Conservation (phyloP, 1,284 basidiomycete genomes). For the Cystobasidium slooffiae region DNA sequence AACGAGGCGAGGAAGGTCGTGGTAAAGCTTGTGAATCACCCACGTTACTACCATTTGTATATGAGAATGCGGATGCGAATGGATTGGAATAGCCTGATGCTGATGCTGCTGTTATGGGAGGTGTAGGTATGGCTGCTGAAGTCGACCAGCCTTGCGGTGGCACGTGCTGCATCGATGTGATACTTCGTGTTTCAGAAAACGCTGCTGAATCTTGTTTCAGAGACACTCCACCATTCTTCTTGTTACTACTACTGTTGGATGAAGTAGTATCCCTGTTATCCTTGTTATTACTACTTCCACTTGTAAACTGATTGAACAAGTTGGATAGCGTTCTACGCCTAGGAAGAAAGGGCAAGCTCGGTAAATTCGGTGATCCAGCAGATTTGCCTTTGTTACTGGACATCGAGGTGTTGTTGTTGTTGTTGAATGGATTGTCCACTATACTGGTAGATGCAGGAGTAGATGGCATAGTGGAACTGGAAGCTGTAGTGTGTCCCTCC, state of each 20-base stretch:
- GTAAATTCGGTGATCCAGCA: conserved; percentile 1
- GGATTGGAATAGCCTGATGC: conserved; percentile 19
- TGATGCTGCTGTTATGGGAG: background rate
- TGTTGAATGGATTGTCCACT: background rate
- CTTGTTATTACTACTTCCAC: conserved; percentile 2
- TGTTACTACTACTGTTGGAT: background rate
- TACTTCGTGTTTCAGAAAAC: background rate
- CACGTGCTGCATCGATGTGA: conserved; percentile 5
- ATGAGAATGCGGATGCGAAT: conserved; percentile 27
- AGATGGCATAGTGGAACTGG: background rate
- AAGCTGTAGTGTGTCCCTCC: background rate
- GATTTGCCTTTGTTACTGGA: background rate
- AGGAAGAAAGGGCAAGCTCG: conserved; percentile 17
- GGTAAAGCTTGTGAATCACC: background rate
- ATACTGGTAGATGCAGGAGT: background rate
- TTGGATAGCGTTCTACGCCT: conserved; percentile 26
- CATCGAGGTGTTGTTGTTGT: background rate
- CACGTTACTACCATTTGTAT: background rate
- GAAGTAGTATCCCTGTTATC: background rate
- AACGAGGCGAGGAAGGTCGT: conserved; percentile 15
- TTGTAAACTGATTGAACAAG: conserved; percentile 23
- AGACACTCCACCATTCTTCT: background rate
- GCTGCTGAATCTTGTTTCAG: background rate
- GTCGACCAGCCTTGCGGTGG: conserved; percentile 25
- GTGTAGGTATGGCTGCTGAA: background rate